A percentile compares a stretch with the other conserved stretches of the same genome.
phyloP scores from a whole-genome alignment of 305 asterid genomes.

The Fraxinus xanthoxyloides region DNA sequence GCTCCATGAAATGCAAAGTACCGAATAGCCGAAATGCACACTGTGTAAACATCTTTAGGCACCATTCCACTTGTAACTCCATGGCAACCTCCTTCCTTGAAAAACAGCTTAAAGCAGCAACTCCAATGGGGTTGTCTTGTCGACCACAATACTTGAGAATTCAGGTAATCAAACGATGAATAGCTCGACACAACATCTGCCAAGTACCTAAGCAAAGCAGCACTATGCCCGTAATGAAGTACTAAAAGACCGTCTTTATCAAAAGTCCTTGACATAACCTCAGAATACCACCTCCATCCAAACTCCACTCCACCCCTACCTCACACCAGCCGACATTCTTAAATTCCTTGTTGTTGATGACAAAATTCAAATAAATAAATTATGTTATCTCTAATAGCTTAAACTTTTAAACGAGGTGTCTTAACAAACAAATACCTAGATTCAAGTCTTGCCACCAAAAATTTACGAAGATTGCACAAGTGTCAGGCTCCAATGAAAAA shows the following conservation, averaged over 20 bases:
- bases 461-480: background rate
- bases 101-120: background rate
- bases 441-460: background rate
- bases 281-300: constrained; percentile 39
- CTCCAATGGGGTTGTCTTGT: constrained; percentile 13
- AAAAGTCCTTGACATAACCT: constrained; percentile 33
- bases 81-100: background rate
- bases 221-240: constrained; percentile 41
- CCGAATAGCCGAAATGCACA: background rate
- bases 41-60: background rate
- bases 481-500: background rate
- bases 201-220: constrained; percentile 42
- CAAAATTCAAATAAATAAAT: background rate
- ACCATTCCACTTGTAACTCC: background rate
- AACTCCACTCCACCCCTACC: background rate
- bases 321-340: constrained; percentile 48
- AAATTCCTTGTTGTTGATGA: background rate
- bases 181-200: constrained; percentile 47
- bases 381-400: background rate
- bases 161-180: constrained; percentile 42
- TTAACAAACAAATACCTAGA: background rate
- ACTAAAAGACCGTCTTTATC: constrained; percentile 49
- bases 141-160: constrained; percentile 29
- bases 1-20: background rate
- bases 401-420: background rate